Percentiles rank a stretch among this genome's conserved stretches.
Evolutionary conservation across 2,329 filamentous ascomycete species (phyloP).

Genomic region (Epichloe brachyelytri): DNA sequence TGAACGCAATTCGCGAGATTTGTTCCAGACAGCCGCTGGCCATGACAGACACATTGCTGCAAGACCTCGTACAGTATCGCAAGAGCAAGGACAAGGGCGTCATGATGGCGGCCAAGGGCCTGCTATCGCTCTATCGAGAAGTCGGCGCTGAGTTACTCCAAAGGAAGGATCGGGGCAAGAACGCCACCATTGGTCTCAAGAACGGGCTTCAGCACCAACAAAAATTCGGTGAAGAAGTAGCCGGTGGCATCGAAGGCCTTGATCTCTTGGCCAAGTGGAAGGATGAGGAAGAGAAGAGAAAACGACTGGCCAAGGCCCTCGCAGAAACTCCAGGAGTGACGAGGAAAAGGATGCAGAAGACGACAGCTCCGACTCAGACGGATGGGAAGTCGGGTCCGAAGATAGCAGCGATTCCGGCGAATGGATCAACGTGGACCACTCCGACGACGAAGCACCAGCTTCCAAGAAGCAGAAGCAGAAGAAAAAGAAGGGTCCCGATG

Average conservation of each 20-base stretch:
- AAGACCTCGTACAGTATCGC: conserved; percentile 89
- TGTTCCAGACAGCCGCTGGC: conserved; percentile 88
- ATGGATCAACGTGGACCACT: conserved; percentile 87
- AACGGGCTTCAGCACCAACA: conserved; percentile 62
- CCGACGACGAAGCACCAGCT: conserved; percentile 60
- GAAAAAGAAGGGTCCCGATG: background rate
- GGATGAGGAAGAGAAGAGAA: conserved; percentile 70
- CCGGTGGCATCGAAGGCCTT: conserved; percentile 78
- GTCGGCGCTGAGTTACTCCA: conserved; percentile 79
- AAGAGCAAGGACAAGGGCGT: conserved; percentile 98
- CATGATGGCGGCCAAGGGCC: conserved; percentile 95
- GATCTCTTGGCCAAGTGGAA: conserved; percentile 91
- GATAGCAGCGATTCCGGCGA: conserved; percentile 63
- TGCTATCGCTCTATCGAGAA: conserved; percentile 83
- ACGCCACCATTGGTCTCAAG: conserved; percentile 71
- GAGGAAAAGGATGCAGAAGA: conserved; percentile 49
- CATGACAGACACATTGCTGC: conserved; percentile 89
- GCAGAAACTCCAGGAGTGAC: conserved; percentile 47
- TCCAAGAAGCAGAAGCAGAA: conserved; percentile 29
- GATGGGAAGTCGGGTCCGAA: conserved; percentile 48
- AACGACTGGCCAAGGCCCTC: conserved; percentile 54
- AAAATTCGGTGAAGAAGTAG: conserved; percentile 70
- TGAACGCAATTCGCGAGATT: conserved; percentile 91
- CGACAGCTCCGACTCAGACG: conserved; percentile 38
- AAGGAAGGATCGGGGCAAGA: conserved; percentile 83